Conservation (phyloP, 208 protist species). For the Trichomonas tenax region DNA sequence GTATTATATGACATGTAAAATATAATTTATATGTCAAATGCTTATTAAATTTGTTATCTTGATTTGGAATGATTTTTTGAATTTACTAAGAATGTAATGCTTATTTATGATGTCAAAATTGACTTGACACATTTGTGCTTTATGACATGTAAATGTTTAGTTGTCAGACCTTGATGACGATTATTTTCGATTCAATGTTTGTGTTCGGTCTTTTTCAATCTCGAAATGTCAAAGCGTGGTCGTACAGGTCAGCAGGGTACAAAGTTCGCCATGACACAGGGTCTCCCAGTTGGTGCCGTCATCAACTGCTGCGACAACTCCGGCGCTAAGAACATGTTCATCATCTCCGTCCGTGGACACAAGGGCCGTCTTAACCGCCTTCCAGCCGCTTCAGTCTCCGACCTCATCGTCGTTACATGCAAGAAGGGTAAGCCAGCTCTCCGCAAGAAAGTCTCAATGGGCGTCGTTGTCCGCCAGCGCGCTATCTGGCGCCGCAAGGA, state of each 20-base stretch:
- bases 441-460: constrained; percentile 55
- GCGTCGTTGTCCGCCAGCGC: constrained; percentile 68
- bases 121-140: too few species aligned
- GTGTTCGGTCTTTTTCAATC: too few species aligned
- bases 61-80: too few species aligned
- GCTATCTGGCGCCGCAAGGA: constrained; percentile 95
- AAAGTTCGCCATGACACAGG: constrained; percentile 94
- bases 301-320: constrained; percentile 99
- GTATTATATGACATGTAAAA: too few species aligned
- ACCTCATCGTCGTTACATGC: constrained; percentile 96
- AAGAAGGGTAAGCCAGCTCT: constrained; percentile 99
- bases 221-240: constrained; percentile 9
- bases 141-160: too few species aligned
- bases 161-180: too few species aligned
- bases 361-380: constrained; percentile 93
- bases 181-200: too few species aligned
- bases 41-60: too few species aligned
- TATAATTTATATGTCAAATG: too few species aligned
- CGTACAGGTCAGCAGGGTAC: constrained; percentile 49
- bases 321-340: constrained; percentile 98
- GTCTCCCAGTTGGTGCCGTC: constrained; percentile 89
- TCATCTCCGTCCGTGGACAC: constrained; percentile 92
- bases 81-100: too few species aligned
- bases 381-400: constrained; percentile 82
- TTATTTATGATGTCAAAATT: too few species aligned